These are phyloP conservation scores for Beta vulgaris DNA, from an alignment of 148 eudicot species.

Conservation along the genomic window DNA sequence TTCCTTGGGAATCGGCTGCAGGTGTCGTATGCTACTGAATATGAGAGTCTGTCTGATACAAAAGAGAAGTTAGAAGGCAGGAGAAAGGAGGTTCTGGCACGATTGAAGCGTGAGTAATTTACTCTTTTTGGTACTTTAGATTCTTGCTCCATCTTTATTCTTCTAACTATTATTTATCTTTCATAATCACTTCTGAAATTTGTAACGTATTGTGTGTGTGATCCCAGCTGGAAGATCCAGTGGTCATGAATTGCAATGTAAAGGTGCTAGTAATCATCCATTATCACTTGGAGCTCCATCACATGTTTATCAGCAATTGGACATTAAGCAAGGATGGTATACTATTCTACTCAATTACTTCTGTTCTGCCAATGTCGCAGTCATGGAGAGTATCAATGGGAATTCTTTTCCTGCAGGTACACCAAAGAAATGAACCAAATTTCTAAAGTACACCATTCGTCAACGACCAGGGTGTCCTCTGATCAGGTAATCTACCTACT, in stretches of 20 bases:
- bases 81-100: conserved; percentile 76
- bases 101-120: conserved; percentile 52
- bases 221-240: conserved; percentile 57
- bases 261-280: conserved; percentile 28
- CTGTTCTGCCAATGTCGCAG: background rate
- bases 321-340: conserved; percentile 31
- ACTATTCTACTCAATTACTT: background rate
- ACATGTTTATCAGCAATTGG: conserved; percentile 22
- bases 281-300: conserved; percentile 27
- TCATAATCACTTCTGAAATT: background rate
- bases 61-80: conserved; percentile 83
- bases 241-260: conserved; percentile 27
- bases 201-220: background rate
- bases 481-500: conserved; percentile 43
- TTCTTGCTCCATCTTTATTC: background rate
- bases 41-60: conserved; percentile 74
- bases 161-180: background rate
- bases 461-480: conserved; percentile 49
- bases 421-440: conserved; percentile 27
- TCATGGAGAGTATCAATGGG: background rate
- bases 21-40: conserved; percentile 80
- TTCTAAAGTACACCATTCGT: conserved; percentile 32
- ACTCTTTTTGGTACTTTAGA: background rate
- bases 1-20: conserved; percentile 82
- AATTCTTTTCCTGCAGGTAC: conserved; percentile 27